These are phyloP conservation scores for Suillus placidus DNA, from an alignment of 768 basidiomycete genomes.

Conservation along the genomic window DNA sequence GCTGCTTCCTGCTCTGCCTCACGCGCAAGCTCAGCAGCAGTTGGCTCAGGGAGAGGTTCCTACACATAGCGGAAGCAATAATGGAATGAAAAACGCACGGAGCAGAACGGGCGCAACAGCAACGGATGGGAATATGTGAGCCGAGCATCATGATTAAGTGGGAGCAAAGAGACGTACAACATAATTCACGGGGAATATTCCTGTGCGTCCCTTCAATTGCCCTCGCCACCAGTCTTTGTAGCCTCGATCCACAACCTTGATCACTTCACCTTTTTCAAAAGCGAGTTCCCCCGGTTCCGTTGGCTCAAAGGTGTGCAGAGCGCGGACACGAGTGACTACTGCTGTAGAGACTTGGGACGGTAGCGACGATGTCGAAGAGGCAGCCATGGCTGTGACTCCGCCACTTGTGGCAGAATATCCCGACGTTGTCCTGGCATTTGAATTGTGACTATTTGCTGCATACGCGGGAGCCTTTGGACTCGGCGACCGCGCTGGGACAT, in stretches of 20 bases:
- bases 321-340: constrained; percentile 82
- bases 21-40: constrained; percentile 67
- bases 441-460: constrained; percentile 7
- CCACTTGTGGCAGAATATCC: constrained; percentile 54
- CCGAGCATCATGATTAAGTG: constrained; percentile 1
- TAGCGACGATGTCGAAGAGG: constrained; percentile 33
- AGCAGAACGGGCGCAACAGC: neutral
- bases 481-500: constrained; percentile 24
- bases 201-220: constrained; percentile 84
- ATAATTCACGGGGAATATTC: constrained; percentile 97
- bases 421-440: constrained; percentile 45
- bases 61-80: constrained; percentile 28
- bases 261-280: constrained; percentile 90
- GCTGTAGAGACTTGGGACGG: constrained; percentile 24
- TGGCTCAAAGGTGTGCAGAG: constrained; percentile 86
- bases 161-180: constrained; percentile 57
- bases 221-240: constrained; percentile 99
- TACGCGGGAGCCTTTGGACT: constrained; percentile 18
- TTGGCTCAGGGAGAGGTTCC: constrained; percentile 88
- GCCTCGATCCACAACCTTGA: constrained; percentile 91
- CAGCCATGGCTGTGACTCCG: constrained; percentile 13
- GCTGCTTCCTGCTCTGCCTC: constrained; percentile 88
- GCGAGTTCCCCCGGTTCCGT: constrained; percentile 88
- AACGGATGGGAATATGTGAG: neutral
- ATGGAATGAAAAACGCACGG: neutral